These are phyloP conservation scores for Neurospora sp. DNA, from an alignment of 495 filamentous ascomycete species.

Conservation along the genomic window DNA sequence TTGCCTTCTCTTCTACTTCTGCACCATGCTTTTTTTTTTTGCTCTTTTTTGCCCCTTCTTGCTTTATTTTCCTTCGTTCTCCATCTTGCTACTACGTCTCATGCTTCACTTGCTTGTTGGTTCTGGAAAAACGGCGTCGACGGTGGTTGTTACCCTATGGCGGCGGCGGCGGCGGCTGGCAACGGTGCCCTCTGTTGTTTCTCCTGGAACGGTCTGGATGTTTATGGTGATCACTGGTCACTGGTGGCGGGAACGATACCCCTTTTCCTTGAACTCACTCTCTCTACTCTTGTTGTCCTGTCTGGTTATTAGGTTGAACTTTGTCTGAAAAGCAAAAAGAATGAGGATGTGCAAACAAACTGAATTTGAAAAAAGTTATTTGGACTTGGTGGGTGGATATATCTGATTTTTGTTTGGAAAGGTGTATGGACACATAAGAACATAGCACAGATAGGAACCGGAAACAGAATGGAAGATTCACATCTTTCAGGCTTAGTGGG, in stretches of 20 bases:
- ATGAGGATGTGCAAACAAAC: not conserved
- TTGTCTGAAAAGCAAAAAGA: not conserved
- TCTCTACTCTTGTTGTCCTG: not conserved
- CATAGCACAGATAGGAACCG: not conserved
- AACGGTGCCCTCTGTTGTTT: not conserved
- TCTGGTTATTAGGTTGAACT: not conserved
- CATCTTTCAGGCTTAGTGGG: not conserved
- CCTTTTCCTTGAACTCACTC: not conserved
- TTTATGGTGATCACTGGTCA: not conserved
- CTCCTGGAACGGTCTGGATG: not conserved
- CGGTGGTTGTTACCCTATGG: not conserved
- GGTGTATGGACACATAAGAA: not conserved
- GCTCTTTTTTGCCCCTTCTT: not conserved
- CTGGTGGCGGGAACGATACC: not conserved
- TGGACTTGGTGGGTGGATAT: not conserved
- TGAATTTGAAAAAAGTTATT: not conserved
- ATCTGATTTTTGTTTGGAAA: not conserved
- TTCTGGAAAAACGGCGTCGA: not conserved
- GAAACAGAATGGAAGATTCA: not conserved
- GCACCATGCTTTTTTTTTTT: not conserved
- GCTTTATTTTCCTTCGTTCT: not conserved
- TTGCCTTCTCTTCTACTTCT: not conserved
- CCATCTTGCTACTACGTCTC: conserved; percentile 29
- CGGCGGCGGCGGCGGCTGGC: not conserved
- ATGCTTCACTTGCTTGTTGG: conserved; percentile 18